Evolutionary conservation across 2,329 filamentous ascomycete species (phyloP).

Genomic region (Aspergillus hortae): DNA sequence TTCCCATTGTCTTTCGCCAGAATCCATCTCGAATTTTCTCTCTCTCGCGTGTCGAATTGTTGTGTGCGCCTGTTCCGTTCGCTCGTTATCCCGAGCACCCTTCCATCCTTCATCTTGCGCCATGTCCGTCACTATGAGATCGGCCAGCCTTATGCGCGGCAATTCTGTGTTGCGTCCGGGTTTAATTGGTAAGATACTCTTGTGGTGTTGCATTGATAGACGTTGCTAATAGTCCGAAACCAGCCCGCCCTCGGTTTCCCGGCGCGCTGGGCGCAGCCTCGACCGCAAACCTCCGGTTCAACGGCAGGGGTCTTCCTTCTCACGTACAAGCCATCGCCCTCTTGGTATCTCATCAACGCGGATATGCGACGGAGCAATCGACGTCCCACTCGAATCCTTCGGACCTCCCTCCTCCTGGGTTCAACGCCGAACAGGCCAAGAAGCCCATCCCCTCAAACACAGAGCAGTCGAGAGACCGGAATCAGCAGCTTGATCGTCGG

Average conservation of each 20-base stretch:
- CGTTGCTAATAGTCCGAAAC: conserved; percentile 5
- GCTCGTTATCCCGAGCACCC: conserved; percentile 23
- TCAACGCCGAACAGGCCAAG: conserved; percentile 86
- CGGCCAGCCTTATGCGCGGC: conserved; percentile 36
- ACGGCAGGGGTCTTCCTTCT: conserved; percentile 42
- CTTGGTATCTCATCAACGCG: conserved; percentile 49
- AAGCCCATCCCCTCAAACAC: conserved; percentile 67
- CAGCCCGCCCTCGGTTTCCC: conserved; percentile 31
- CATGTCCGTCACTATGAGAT: conserved; percentile 39
- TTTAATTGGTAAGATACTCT: conserved; percentile 23
- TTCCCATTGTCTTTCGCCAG: not conserved
- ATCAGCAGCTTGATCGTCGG: conserved; percentile 5
- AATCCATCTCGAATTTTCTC: not conserved
- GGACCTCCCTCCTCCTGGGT: conserved; percentile 76
- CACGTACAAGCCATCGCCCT: conserved; percentile 57
- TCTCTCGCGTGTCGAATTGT: conserved; percentile 5
- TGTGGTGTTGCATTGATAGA: not conserved
- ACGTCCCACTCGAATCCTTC: conserved; percentile 46
- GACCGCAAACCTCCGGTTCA: conserved; percentile 30
- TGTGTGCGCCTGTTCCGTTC: conserved; percentile 9
- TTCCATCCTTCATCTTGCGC: conserved; percentile 26
- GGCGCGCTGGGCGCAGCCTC: conserved; percentile 29
- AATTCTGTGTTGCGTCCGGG: conserved; percentile 28
- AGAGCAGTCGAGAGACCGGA: conserved; percentile 28
- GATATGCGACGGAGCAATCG: conserved; percentile 57